phyloP scores from a whole-genome alignment of 106 monocot genomes.

The Allium fistulosum region DNA sequence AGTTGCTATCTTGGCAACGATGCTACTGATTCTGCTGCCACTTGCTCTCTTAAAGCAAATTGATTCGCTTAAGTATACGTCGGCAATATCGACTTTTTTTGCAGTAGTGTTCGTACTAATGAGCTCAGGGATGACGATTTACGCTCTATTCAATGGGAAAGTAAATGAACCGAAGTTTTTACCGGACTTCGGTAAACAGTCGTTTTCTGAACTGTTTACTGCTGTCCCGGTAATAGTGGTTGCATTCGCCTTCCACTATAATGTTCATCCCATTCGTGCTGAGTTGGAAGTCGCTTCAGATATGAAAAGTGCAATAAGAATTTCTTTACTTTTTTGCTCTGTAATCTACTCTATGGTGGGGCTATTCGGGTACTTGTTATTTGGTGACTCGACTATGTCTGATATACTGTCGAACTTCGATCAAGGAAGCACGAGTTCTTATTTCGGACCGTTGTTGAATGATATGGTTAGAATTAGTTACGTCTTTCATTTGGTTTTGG shows the following conservation, averaged over 20 bases:
- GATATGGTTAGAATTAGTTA: slow-evolving; percentile 80
- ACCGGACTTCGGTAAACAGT: slow-evolving; percentile 38
- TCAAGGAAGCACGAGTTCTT: slow-evolving; percentile 17
- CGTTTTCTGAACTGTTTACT: slow-evolving; percentile 75
- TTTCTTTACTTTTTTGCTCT: slow-evolving; percentile 76
- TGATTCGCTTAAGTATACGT: slow-evolving; percentile 72
- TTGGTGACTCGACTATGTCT: slow-evolving; percentile 75
- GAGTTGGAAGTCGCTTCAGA: slow-evolving; percentile 64
- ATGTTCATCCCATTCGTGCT: slow-evolving; percentile 76
- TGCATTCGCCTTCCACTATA: slow-evolving; percentile 98
- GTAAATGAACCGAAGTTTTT: slow-evolving; percentile 44
- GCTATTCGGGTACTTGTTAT: slow-evolving; percentile 74
- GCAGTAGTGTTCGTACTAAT: slow-evolving; percentile 72
- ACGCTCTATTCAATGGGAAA: slow-evolving; percentile 43
- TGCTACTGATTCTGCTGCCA: no score
- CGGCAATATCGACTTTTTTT: slow-evolving; percentile 70
- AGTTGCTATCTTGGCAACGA: no score
- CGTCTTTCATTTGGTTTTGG: slow-evolving; percentile 73
- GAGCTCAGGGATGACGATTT: slow-evolving; percentile 62
- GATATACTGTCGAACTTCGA: slow-evolving; percentile 87
- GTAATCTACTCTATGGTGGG: slow-evolving; percentile 64
- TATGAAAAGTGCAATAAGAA: slow-evolving; percentile 65
- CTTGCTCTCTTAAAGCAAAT: no score
- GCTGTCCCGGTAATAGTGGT: slow-evolving; percentile 83
- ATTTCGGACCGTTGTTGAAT: slow-evolving; percentile 35